A percentile compares a stretch with the other conserved stretches of the same genome.
Evolutionary conservation across 176 grass and related monocot genomes (phyloP).

Genomic region (Phyllostachys edulis): DNA sequence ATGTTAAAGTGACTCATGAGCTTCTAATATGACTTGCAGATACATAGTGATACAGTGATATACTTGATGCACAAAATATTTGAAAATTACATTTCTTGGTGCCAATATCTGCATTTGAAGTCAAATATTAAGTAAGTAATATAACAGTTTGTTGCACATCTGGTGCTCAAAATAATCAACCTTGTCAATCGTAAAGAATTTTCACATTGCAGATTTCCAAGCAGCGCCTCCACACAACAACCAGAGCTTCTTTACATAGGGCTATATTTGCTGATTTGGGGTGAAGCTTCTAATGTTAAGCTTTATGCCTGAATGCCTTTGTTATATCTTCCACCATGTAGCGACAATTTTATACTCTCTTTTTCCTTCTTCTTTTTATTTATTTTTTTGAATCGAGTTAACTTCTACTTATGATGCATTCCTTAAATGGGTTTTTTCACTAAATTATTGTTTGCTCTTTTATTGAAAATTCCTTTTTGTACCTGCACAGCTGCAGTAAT

Average conservation of each 20-base stretch:
- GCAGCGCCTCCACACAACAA: constrained; percentile 49
- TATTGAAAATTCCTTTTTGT: constrained; percentile 7
- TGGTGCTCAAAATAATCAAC: not conserved
- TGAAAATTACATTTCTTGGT: constrained; percentile 83
- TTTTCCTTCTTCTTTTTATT: not conserved
- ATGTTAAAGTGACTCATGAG: not conserved
- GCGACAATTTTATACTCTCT: not conserved
- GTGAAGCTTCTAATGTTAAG: constrained; percentile 96
- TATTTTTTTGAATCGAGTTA: not conserved
- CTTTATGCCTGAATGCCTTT: constrained; percentile 99
- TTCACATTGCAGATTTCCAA: constrained; percentile 40
- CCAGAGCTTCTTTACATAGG: constrained; percentile 82
- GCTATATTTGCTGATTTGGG: constrained; percentile 95
- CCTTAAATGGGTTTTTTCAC: not conserved
- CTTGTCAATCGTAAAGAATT: not conserved
- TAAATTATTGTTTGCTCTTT: not conserved
- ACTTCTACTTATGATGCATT: constrained; percentile 1
- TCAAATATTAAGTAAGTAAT: constrained; percentile 53
- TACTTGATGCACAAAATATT: constrained; percentile 65
- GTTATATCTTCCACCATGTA: constrained; percentile 97
- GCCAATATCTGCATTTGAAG: constrained; percentile 67
- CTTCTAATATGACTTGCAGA: constrained; percentile 47
- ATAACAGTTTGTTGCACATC: constrained; percentile 20
- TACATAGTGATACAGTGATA: constrained; percentile 40
- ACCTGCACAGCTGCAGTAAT: not conserved